Percentiles rank a stretch among this genome's conserved stretches.
Conservation (phyloP, 768 basidiomycete species). For the Trametes sanguinea region DNA sequence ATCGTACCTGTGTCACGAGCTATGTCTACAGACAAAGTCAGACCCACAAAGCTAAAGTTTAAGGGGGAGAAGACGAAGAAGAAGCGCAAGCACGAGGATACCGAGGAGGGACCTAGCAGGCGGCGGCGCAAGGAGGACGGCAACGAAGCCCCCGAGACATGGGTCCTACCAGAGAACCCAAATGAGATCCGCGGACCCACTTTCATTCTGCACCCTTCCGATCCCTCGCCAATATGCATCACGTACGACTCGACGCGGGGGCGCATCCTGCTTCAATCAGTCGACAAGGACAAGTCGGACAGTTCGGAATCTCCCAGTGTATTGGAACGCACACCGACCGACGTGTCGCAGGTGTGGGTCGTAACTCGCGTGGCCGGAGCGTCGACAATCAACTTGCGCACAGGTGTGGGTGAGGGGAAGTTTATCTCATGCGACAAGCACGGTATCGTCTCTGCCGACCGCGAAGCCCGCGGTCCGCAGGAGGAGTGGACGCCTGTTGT, state of each 20-base stretch:
- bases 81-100: conserved; percentile 70
- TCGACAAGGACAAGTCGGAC: conserved; percentile 61
- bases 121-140: conserved; percentile 56
- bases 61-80: conserved; percentile 87
- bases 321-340: conserved; percentile 70
- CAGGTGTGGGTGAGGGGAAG: conserved; percentile 86
- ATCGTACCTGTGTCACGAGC: not conserved
- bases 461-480: conserved; percentile 89
- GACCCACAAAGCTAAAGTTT: conserved; percentile 80
- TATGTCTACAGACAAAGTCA: conserved; percentile 51
- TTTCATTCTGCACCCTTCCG: conserved; percentile 81
- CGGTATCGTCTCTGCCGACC: conserved; percentile 79
- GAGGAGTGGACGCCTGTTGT: conserved; percentile 92
- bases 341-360: conserved; percentile 92
- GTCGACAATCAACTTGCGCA: conserved; percentile 81
- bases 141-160: conserved; percentile 69
- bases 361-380: conserved; percentile 84
- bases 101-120: conserved; percentile 48
- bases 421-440: conserved; percentile 88
- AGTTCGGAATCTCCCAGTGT: conserved; percentile 48
- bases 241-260: conserved; percentile 79
- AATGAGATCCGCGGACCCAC: conserved; percentile 85
- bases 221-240: conserved; percentile 72
- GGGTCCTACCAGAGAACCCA: conserved; percentile 74
- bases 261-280: conserved; percentile 62